Evolutionary conservation across 805 yeast genomes (phyloP).

Genomic region (Lipomyces kockii): DNA sequence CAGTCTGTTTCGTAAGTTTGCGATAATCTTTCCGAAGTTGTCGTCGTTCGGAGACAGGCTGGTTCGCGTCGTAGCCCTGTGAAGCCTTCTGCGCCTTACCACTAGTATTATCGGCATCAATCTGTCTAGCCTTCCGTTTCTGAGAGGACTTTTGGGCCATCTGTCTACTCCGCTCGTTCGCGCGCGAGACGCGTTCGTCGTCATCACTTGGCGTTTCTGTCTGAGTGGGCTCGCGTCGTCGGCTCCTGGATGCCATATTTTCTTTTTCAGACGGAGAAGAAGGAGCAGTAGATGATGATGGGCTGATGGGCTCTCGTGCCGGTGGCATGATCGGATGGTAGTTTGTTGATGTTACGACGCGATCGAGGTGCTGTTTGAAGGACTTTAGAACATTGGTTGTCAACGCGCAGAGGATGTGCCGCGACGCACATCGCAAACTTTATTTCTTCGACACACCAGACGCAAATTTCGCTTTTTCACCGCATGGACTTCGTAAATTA

Average conservation of each 20-base stretch:
- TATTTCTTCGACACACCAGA: too few relatives aligned
- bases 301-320: conserved; percentile 1
- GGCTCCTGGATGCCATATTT: neutral
- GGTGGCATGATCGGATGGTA: conserved; percentile 6
- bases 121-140: conserved; percentile 10
- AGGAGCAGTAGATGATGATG: neutral
- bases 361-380: neutral
- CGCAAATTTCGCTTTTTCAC: too few relatives aligned
- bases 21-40: conserved; percentile 26
- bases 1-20: conserved; percentile 18
- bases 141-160: neutral
- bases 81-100: conserved; percentile 1
- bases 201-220: conserved; percentile 7
- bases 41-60: conserved; percentile 24
- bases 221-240: conserved; percentile 6
- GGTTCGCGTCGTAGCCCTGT: conserved; percentile 23
- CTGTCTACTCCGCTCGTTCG: neutral
- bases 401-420: too few relatives aligned
- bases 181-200: conserved; percentile 9
- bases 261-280: conserved; percentile 1
- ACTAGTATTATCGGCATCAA: conserved; percentile 1
- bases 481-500: too few relatives aligned
- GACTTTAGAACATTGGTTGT: too few relatives aligned
- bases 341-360: neutral
- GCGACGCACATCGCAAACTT: too few relatives aligned